Evolutionary conservation across 345 rosid species (phyloP), one percentile per base, ranked within the genome.

Genomic region (Laguncularia racemosa): DNA sequence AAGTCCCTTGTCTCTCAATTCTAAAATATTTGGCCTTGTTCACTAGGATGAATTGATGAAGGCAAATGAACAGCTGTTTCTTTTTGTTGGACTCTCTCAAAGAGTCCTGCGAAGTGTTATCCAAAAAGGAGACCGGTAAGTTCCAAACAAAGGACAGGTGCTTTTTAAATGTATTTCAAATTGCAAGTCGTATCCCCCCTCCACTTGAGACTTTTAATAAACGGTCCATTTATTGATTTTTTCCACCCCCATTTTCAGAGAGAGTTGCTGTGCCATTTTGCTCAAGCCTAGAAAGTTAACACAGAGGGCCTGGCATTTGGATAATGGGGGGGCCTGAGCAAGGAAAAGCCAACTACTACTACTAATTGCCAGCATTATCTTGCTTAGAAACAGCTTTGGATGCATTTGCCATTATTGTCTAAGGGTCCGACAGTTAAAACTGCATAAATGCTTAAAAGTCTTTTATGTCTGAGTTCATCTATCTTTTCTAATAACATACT

Each of bases 261-360:
- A 78, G 95, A 61, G 91, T 92, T 43, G n/a, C 97, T 89, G 57
- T 92, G 98, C 76, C 89, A 92, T 92, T 92, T 84, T 92, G 98
- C 89, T 84, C 76, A 92, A 86, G 88, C 84, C 81, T 46, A 89
- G 77, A 92, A 79, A 77, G 84, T 92, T 60, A 76, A 87, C 13
- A 82, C 75, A 54, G 89, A 80, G 59, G 83, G 78, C 66, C 20
- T 77, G 56, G 83, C 76, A n/a, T 64, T 64, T 74, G 70, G 82
- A 84, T 53, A 81, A 83, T n/a, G n/a, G n/a, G n/a, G n/a, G n/a
- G n/a, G n/a, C n/a, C n/a, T n/a, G n/a, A 76, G 73, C 86, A 69
- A 80, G 70, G 76, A 89, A 71, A 80, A 89, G 98, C 83, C 98
- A 86, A 77, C 63, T 68, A 59, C n/a, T n/a, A n/a, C n/a, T n/a